phyloP scores from a whole-genome alignment of 306 rosid species.

The Acacia crassicarpa region DNA sequence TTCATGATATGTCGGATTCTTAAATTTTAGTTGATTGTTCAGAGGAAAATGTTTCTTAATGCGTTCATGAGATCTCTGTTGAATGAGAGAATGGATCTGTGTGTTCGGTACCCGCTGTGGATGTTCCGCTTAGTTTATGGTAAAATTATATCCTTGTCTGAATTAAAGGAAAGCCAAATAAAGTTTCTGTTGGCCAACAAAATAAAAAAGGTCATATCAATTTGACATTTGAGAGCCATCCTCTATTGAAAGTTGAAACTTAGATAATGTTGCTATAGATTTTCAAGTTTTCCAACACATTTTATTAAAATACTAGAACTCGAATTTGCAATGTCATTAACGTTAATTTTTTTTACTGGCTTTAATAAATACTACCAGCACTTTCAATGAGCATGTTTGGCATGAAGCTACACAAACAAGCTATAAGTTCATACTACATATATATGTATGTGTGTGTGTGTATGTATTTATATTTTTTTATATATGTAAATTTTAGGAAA shows the following conservation, averaged over 20 bases:
- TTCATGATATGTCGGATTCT: slow-evolving; percentile 21
- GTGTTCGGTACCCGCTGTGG: background rate
- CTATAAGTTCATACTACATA: background rate
- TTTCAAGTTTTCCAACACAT: background rate
- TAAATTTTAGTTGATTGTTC: slow-evolving; percentile 17
- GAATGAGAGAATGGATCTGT: background rate
- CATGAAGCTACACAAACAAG: background rate
- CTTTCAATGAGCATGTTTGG: background rate
- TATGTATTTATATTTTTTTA: no score
- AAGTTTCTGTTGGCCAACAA: background rate
- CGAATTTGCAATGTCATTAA: background rate
- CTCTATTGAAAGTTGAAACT: background rate
- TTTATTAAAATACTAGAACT: no score
- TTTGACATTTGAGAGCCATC: background rate
- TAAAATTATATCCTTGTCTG: background rate
- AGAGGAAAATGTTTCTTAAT: background rate
- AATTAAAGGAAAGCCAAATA: background rate
- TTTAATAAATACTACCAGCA: background rate
- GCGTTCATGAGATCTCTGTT: background rate
- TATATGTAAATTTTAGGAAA: no score
- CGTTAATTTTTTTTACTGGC: no score
- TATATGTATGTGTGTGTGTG: no score
- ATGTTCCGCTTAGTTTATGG: background rate
- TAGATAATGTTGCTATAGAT: background rate
- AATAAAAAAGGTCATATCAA: background rate